phyloP scores from a whole-genome alignment of 805 yeast genomes.

The Cyberlindnera meyerae region DNA sequence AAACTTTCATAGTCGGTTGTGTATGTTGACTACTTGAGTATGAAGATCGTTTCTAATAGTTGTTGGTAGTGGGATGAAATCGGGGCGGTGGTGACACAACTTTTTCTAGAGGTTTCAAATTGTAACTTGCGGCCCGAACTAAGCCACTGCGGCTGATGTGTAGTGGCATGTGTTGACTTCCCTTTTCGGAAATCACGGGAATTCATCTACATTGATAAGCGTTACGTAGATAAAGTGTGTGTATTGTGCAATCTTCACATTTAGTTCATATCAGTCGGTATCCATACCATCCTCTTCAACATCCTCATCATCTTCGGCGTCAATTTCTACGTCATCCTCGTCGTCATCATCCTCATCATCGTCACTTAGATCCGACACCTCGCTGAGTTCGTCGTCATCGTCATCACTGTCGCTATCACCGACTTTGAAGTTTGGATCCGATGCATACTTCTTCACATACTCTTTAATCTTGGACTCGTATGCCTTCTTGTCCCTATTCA shows the following conservation, averaged over 20 bases:
- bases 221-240: too few relatives aligned
- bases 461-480: conserved; percentile 68
- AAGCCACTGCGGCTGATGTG: too few relatives aligned
- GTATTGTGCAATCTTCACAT: too few relatives aligned
- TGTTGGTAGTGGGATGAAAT: too few relatives aligned
- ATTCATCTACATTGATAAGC: too few relatives aligned
- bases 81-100: too few relatives aligned
- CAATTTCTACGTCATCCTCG: conserved; percentile 17
- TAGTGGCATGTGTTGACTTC: too few relatives aligned
- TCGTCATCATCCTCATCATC: conserved; percentile 21
- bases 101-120: too few relatives aligned
- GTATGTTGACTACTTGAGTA: neutral
- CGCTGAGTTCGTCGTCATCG: conserved; percentile 31
- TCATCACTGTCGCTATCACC: conserved; percentile 46
- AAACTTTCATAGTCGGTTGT: conserved; percentile 18
- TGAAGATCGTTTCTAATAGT: too few relatives aligned
- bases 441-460: conserved; percentile 71
- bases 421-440: conserved; percentile 35
- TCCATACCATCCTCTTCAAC: conserved; percentile 15
- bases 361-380: conserved; percentile 22
- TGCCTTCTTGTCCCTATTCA: conserved; percentile 58
- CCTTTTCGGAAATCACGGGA: too few relatives aligned
- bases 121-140: too few relatives aligned
- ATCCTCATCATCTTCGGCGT: conserved; percentile 23
- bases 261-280: too few relatives aligned